Percentiles rank a stretch among this genome's conserved stretches.
Evolutionary conservation across 2,329 filamentous ascomycete genomes (phyloP).

Genomic region (Orbilia quercus): DNA sequence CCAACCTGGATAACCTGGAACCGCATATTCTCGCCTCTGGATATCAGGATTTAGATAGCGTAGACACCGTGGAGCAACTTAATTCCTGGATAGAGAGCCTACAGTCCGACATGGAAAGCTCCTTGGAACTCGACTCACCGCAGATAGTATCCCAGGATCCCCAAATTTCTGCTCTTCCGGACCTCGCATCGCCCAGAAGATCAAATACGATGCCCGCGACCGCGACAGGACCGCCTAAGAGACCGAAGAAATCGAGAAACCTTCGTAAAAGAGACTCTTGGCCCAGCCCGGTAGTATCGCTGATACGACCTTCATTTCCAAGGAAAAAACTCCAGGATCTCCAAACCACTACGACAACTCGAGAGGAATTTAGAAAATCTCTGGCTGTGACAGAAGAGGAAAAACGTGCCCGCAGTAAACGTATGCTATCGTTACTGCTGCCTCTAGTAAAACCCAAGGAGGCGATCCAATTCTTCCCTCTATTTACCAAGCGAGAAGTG

Average conservation of each 20-base stretch:
- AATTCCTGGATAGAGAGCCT: conserved; percentile 47
- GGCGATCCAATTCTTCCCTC: conserved; percentile 50
- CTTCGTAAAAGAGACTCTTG: conserved; percentile 41
- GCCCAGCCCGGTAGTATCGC: conserved; percentile 39
- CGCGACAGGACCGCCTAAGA: conserved; percentile 7
- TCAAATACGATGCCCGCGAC: conserved; percentile 37
- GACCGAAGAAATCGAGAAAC: conserved; percentile 29
- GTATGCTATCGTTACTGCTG: conserved; percentile 35
- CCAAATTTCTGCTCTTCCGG: not conserved
- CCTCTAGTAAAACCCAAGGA: conserved; percentile 48
- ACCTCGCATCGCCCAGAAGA: conserved; percentile 31
- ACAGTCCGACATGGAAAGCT: conserved; percentile 28
- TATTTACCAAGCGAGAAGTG: conserved; percentile 49
- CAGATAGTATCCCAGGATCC: conserved; percentile 11
- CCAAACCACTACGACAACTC: conserved; percentile 40
- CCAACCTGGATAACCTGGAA: conserved; percentile 37
- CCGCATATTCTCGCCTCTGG: conserved; percentile 48
- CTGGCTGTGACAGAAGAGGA: conserved; percentile 34
- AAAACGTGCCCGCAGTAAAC: conserved; percentile 46
- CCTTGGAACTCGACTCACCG: conserved; percentile 41
- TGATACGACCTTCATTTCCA: conserved; percentile 47
- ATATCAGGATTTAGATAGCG: conserved; percentile 33
- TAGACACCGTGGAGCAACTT: conserved; percentile 40
- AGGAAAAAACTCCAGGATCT: conserved; percentile 55
- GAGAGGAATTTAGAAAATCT: conserved; percentile 46